phyloP scores from a whole-genome alignment of 495 filamentous ascomycete species.

The Talaromyces trachyspermus region DNA sequence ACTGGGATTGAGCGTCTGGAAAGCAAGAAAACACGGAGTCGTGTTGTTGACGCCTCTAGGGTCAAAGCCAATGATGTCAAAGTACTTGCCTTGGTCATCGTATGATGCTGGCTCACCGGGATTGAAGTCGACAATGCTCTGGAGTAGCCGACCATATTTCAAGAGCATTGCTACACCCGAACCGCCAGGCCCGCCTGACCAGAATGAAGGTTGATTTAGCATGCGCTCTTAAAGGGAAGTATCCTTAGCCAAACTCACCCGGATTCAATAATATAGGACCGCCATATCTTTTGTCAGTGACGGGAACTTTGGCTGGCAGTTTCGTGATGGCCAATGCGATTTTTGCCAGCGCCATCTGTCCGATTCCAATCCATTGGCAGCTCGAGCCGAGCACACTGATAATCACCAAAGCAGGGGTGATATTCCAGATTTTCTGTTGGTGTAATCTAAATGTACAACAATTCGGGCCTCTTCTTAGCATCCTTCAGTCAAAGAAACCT shows the following conservation, averaged over 20 bases:
- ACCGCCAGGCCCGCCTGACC: conserved; percentile 33
- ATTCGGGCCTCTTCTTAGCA: too few relatives aligned
- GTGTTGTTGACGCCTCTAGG: conserved; percentile 30
- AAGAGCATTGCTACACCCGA: conserved; percentile 21
- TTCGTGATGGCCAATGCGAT: conserved; percentile 28
- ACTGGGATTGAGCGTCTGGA: conserved; percentile 12
- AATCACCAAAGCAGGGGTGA: conserved; percentile 15
- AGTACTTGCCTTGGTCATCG: conserved; percentile 21
- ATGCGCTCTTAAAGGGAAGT: too few relatives aligned
- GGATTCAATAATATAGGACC: conserved; percentile 33
- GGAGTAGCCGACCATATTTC: conserved; percentile 13
- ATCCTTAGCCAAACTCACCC: too few relatives aligned
- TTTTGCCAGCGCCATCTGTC: conserved; percentile 15
- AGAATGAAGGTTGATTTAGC: too few relatives aligned
- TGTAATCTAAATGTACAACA: background rate
- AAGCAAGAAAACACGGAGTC: conserved; percentile 25
- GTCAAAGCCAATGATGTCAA: conserved; percentile 35
- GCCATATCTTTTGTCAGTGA: conserved; percentile 31
- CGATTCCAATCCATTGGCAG: conserved; percentile 35
- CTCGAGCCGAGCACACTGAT: conserved; percentile 30
- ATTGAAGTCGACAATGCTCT: conserved; percentile 23
- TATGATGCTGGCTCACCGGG: conserved; percentile 8
- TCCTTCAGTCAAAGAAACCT: too few relatives aligned
- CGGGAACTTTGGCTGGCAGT: conserved; percentile 29
- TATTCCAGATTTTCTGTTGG: conserved; percentile 11